Evolutionary conservation across 768 basidiomycete genomes (phyloP), one percentile per base, ranked within the genome.

Genomic region (Lactarius hengduanensis): DNA sequence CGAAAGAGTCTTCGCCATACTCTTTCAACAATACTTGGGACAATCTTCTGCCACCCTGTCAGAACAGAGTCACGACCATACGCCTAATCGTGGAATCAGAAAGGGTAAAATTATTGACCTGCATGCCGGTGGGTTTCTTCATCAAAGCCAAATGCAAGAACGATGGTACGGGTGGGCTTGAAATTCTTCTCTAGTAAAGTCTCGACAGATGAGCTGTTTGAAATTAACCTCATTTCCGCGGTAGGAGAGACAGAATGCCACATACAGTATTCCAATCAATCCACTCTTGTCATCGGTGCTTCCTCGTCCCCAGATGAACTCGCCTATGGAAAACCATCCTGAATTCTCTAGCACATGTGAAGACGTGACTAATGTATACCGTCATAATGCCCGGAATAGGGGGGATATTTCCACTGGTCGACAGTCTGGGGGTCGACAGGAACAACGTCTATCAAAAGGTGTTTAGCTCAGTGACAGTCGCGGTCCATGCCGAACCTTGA

Each of bases 391-490:
- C 89, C 89, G 28, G 85, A 86, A 72, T 84, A 90, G 3, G 88
- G 86, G 4, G 86, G 85, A 63, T 86, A 70, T 4, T 73, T 79
- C 89, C 89, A 90, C 65, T 82, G 74, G 64, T 80, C 79, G 26
- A 82, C 75, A 0, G 87, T 87, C 4, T 77, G 76, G 3, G 82
- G 80, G 30, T 85, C 80, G 7, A 89, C 88, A 4, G 88, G 89
- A 5, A 90, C 89, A 9, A 89, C 87, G 69, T 90, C 89, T 87
- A 43, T n/a, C n/a, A 43, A 10, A 61, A 55, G 47, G 32, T 15
- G 26, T 47, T 30, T 11, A 9, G 13, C 40, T 9, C 22, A 4
- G 38, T 13, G 18, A 22, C 10, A 32, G 8, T n/a, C 2, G 13
- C 6, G 36, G 32, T 18, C 3, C 20, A 22, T 18, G 15, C 50